Evolutionary conservation across 2,329 filamentous ascomycete species (phyloP), one percentile per base, ranked within the genome.

Genomic region (Epichloe glyceriae): DNA sequence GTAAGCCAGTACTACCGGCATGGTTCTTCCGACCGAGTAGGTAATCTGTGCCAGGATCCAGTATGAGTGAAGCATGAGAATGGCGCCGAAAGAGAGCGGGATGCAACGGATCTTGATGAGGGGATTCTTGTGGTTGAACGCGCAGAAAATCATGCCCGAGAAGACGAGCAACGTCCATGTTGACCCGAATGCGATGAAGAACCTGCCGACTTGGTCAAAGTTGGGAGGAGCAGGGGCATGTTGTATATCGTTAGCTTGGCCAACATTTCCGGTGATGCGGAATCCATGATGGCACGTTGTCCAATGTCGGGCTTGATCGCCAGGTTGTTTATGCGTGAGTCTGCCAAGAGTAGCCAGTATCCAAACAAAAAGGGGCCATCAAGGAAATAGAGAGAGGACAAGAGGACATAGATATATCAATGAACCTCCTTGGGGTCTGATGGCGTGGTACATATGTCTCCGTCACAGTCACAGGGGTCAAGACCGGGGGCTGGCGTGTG

Each of bases 1-100:
- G 52, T 76, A 79, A 1, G 75, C 66, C 14, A 62, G 48, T 1
- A 68, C 57, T 1, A 65, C 50, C 0, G 65, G 73, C 50, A 74
- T 64, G 3, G 70, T 62, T 10, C 65, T 46, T 7, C 70, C 70
- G 26, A 73, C 61, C 11, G 68, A 62, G n/a, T 71, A 68, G 19
- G 67, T 67, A 50, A 73, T 57, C 53, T 73, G 71, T 4, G 67
- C 66, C 4, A 67, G 58, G 38, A 68, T 57, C 67, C 67, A 70
- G 54, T 70, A 70, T 4, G 56, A 34, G 50, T 70, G 67, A 15
- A 70, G 61, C 42, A 67, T 60, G 11, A 55, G n/a, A 17, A 72
- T 64, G 20, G 67, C 62, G 4, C 60, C 55, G 46, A 69, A 65
- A 6, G 66, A 65, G 17, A 70, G 52, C 4, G 57, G 53, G 22